Evolutionary conservation across 129 eudicot species (phyloP), one percentile per base, ranked within the genome.

Genomic region (Centella asiatica): DNA sequence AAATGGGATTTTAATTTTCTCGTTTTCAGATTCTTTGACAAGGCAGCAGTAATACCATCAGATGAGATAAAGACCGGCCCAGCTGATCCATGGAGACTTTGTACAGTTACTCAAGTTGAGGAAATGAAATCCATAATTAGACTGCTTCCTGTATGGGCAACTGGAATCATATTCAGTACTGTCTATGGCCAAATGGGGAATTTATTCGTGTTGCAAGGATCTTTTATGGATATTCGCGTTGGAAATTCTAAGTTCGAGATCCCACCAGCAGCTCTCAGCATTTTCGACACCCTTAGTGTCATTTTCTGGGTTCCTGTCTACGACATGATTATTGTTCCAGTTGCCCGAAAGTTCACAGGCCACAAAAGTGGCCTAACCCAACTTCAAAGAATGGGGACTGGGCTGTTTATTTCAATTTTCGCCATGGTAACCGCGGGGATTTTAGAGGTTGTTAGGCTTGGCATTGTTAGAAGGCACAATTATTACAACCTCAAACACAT

Each of bases 131-230:
- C 78, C 44, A 73, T 81, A 46, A 68, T 78, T 31, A 42, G 80
- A 34, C 70, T 82, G 80, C 70, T 81, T 7, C 87, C 83, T 9
- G 70, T 79, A 22, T 81, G 83, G 83, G 87, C 83, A 56, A 77
- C 87, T 2, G 81, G 83, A 17, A 78, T 81, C 20, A 58, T 81
- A 50, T 81, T 81, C 56, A 74, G 83, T 62, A 77, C 83, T 4
- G 80, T 78, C 54, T 74, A 74, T 5, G 87, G 81, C 13, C 87
- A 81, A 64, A 81, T 81, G 83, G 75, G 77, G 4, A 81, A 83
- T 19, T 28, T 81, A 54, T 81, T 80, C 17, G 87, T 81, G 45
- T 73, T 72, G 59, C 88, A 82, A 71, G 88, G 83, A 12, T 70
- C 74, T 60, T 69, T 68, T 13, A 58, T 82, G 81, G 78, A 82